Percentiles rank a stretch among this genome's conserved stretches.
Conservation (phyloP, 2,329 filamentous ascomycete genomes). For the Calonectria crousiana region DNA sequence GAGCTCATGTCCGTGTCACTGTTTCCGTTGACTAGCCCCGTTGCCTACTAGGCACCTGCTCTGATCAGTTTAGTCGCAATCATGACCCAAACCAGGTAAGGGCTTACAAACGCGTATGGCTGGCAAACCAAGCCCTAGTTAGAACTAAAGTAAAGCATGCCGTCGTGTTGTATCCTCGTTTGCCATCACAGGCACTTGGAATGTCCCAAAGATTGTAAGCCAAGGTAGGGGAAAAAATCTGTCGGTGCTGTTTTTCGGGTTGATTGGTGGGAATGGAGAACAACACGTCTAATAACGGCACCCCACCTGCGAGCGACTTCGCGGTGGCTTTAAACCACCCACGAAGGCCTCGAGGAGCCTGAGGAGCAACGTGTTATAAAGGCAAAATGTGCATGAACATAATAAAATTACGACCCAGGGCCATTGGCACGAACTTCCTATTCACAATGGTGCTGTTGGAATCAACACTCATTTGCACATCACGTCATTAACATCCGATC, state of each 20-base stretch:
- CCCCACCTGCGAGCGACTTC: background rate
- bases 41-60: constrained; percentile 1
- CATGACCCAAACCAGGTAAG: constrained; percentile 1
- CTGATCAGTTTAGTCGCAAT: constrained; percentile 6
- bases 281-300: background rate
- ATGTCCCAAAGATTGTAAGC: too few relatives aligned
- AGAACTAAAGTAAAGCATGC: too few relatives aligned
- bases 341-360: background rate
- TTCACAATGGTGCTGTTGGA: background rate
- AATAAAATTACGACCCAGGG: background rate
- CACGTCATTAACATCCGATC: constrained; percentile 9
- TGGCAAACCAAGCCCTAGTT: background rate
- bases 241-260: background rate
- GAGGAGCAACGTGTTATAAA: background rate
- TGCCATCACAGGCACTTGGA: background rate
- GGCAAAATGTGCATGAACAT: background rate
- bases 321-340: background rate
- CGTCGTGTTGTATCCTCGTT: background rate
- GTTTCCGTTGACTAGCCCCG: constrained; percentile 1
- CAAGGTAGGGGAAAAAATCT: background rate
- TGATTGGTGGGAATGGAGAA: background rate
- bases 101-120: background rate
- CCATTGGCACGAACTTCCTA: background rate
- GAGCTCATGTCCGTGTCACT: constrained; percentile 5
- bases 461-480: background rate